Evolutionary conservation across 2,329 filamentous ascomycete species (phyloP).

Genomic region (Cordyceps cicadae): DNA sequence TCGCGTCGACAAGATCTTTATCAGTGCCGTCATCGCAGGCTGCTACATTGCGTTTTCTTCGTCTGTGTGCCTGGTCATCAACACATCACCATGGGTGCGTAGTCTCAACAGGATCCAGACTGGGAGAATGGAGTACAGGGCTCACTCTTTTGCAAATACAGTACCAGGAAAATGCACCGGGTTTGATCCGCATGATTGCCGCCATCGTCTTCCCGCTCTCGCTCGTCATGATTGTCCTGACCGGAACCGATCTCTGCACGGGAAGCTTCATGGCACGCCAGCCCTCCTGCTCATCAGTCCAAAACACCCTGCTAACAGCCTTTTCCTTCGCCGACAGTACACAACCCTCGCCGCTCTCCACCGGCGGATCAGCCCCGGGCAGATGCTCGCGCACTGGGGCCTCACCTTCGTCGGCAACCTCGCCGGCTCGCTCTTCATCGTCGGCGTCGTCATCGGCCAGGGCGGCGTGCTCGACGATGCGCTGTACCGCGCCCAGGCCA

Average conservation of each 20-base stretch:
- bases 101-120: not conserved
- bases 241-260: constrained; percentile 40
- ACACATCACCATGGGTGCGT: constrained; percentile 34
- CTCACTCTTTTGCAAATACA: not conserved
- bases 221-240: constrained; percentile 39
- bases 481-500: constrained; percentile 33
- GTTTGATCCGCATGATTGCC: constrained; percentile 35
- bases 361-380: constrained; percentile 9
- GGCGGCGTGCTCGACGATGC: constrained; percentile 37
- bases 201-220: constrained; percentile 42
- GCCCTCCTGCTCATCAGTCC: too few species aligned
- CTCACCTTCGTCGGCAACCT: constrained; percentile 40
- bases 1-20: constrained; percentile 43
- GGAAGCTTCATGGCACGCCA: constrained; percentile 32
- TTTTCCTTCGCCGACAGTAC: constrained; percentile 11
- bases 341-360: constrained; percentile 13
- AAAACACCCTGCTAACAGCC: not conserved
- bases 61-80: constrained; percentile 37
- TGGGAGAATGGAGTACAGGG: not conserved
- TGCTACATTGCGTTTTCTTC: constrained; percentile 43
- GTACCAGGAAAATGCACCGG: constrained; percentile 39
- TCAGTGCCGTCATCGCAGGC: constrained; percentile 43
- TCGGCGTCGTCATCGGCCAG: constrained; percentile 37
- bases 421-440: constrained; percentile 38
- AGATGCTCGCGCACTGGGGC: constrained; percentile 25